Base-by-base conservation (phyloP, 768 basidiomycete species). In the Gelatoporia subvermispora region DNA sequence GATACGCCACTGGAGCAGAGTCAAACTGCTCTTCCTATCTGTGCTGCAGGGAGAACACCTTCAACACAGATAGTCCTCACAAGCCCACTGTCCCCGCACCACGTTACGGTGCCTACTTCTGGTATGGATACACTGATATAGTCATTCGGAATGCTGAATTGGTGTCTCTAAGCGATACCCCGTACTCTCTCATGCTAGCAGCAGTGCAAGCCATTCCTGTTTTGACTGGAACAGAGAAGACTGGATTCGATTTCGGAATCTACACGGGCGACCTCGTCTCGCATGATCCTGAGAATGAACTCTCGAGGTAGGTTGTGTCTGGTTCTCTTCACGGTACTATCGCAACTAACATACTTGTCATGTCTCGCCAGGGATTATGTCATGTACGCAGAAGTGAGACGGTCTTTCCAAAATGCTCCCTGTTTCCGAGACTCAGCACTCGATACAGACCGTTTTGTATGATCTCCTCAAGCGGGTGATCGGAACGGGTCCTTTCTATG, bases 181-280 rank as follows among this genome's bases (percentile, higher is more conserved):
- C 87, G 1, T 69, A 77, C 54, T 71, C 83, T 18, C 72, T 90
- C 31, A 77, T 69, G 9, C 51, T 81, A 38, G 70, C 87, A 13
- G 81, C 76, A 1, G 67, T 89, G 20, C 64, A 85, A 58, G 76
- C 84, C 3, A 85, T 90, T 48, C 86, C 87, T 18, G 72, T 71
- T 2, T 66, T 90, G 22, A 72, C 85, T 20, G 80, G 74, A 7
- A 85, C 87, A 8, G 60, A 77, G 57, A 64, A 72, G 1, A 76
- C 71, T 15, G 83, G 82, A 2, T 85, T 89, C 59, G 72, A 74
- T 20, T 88, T 79, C 61, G 75, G 77, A 0, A 41, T 90, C n/a
- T 88, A 75, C 58, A 90, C 87, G 0, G 87, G 87, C 21, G 87
- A 90, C 60, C 63, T 90, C 35, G 76, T 87, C 35, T 78, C 82